A percentile compares a stretch with the other conserved stretches of the same genome.
Conservation (phyloP, 768 basidiomycete genomes). For the Boletales sp. region DNA sequence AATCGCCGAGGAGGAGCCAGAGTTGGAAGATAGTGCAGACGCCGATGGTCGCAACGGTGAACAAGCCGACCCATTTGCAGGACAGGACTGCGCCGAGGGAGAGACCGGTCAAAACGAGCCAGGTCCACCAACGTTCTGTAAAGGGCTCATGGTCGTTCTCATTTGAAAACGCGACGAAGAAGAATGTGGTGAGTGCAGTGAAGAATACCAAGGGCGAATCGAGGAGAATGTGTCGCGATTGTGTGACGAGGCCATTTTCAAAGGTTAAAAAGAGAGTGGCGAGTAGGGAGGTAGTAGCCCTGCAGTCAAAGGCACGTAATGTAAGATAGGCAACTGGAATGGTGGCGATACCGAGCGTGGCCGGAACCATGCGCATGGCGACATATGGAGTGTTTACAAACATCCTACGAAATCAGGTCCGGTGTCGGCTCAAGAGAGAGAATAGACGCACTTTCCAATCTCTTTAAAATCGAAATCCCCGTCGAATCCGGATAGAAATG, state of each 20-base stretch:
- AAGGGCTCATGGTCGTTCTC: slow-evolving; percentile 86
- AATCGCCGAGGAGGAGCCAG: slow-evolving; percentile 87
- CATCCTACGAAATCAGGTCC: slow-evolving; percentile 42
- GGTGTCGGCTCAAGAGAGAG: not conserved
- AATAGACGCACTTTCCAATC: slow-evolving; percentile 78
- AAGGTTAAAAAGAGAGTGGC: slow-evolving; percentile 91
- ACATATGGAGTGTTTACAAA: slow-evolving; percentile 92
- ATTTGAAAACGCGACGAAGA: slow-evolving; percentile 89
- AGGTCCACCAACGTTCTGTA: slow-evolving; percentile 86
- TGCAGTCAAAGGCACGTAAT: slow-evolving; percentile 87
- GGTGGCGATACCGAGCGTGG: slow-evolving; percentile 81
- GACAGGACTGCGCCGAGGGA: slow-evolving; percentile 89
- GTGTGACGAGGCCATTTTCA: slow-evolving; percentile 94
- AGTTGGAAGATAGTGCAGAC: slow-evolving; percentile 79
- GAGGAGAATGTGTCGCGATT: slow-evolving; percentile 94
- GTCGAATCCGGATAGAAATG: slow-evolving; percentile 81
- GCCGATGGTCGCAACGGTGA: slow-evolving; percentile 95
- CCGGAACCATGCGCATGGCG: slow-evolving; percentile 96
- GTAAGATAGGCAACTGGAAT: slow-evolving; percentile 92
- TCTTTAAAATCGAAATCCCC: slow-evolving; percentile 97
- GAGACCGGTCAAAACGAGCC: slow-evolving; percentile 84
- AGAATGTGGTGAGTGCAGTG: slow-evolving; percentile 82
- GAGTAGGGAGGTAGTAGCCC: slow-evolving; percentile 87
- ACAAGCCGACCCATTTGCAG: slow-evolving; percentile 98
- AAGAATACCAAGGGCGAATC: slow-evolving; percentile 99